Evolutionary conservation across 2,329 filamentous ascomycete genomes (phyloP), one percentile per base, ranked within the genome.

Genomic region (Chaetomiaceae sp.): DNA sequence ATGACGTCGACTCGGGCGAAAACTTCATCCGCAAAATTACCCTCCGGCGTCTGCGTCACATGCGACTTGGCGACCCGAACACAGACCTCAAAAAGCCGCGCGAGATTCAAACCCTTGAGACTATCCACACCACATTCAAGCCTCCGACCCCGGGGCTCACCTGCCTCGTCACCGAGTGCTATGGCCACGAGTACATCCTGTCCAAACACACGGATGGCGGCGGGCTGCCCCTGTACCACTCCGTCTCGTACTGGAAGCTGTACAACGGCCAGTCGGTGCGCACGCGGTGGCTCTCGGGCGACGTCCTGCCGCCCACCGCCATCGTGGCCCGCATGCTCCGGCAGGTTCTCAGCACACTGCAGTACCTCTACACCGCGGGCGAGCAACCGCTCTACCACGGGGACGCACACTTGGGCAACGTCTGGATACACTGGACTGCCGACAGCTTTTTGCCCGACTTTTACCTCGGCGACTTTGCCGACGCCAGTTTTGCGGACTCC

Each of bases 161-260:
- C 12, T 9, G 1, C 3, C 27, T 37, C 32, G 32, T 47, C n/a
- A 22, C 26, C 17, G 18, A 47, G 11, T 42, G 20, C 29, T 43
- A 42, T n/a, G 34, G 35, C 3, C 36, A 48, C 37, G 34, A 48
- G 11, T 48, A 43, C 39, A 42, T 48, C 29, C 15, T 14, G 12
- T 43, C 45, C 11, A 38, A 19, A 8, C 6, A 26, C 27, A n/a
- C 6, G 2, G 26, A 34, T 14, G 3, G 4, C 11, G 9, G 1
- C 2, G 45, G 39, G 1, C 6, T 17, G 4, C 10, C 27, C 15
- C 39, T n/a, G 12, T 27, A 43, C 20, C 32, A 43, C 26, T 47
- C 45, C 2, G 24, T 42, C 8, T 50, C 48, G 11, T 50, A 50
- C 32, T 50, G 48, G 48, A 47, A 44, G 32, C 37, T 48, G 11